phyloP scores from a whole-genome alignment of 2,329 filamentous ascomycete species.

The Aspergillus viridinutans region DNA sequence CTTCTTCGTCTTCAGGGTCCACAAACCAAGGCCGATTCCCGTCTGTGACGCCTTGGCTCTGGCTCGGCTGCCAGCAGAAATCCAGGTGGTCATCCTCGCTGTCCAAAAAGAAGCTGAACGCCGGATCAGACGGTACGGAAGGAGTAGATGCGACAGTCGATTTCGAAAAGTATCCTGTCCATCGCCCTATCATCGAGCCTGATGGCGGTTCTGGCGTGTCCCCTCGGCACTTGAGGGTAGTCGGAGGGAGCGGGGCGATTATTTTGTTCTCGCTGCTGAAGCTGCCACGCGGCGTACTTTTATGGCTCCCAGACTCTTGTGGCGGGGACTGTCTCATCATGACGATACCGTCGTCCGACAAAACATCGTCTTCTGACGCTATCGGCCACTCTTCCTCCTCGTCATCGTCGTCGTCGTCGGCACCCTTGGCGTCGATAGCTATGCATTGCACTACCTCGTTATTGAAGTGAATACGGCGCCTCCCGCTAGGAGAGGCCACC shows the following conservation, averaged over 20 bases:
- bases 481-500: conserved; percentile 58
- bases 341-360: conserved; percentile 71
- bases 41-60: conserved; percentile 11
- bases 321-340: conserved; percentile 70
- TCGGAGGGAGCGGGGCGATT: conserved; percentile 82
- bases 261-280: conserved; percentile 68
- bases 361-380: conserved; percentile 51
- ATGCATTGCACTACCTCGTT: conserved; percentile 95
- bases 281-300: conserved; percentile 54
- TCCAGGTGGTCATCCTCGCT: conserved; percentile 52
- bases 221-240: conserved; percentile 77
- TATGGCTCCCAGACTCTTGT: conserved; percentile 46
- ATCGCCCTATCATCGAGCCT: conserved; percentile 27
- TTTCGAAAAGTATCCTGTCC: conserved; percentile 42
- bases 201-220: conserved; percentile 63
- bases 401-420: conserved; percentile 51
- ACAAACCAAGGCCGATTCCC: conserved; percentile 30
- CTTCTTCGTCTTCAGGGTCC: conserved; percentile 47
- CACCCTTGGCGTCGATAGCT: conserved; percentile 74
- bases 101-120: conserved; percentile 61
- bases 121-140: conserved; percentile 61
- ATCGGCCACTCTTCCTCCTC: conserved; percentile 45
- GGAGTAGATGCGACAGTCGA: conserved; percentile 58
- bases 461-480: conserved; percentile 92
- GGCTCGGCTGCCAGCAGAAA: conserved; percentile 41